Evolutionary conservation across 495 filamentous ascomycete genomes (phyloP), one percentile per base, ranked within the genome.

Genomic region (Lepraria neglecta): DNA sequence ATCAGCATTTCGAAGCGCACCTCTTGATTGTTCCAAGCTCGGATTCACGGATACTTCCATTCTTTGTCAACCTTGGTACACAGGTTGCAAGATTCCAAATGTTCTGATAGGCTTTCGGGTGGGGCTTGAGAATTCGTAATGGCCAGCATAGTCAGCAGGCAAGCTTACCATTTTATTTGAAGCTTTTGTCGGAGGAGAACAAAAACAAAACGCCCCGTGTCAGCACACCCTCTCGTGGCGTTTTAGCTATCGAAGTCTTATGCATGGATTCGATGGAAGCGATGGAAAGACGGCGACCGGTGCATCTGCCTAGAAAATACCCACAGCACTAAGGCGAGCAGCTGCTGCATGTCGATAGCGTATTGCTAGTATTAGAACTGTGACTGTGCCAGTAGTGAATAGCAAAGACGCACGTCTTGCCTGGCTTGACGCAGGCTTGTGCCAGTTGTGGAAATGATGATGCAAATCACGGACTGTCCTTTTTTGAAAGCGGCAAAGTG

Each of bases 391-490:
- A 38, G 35, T 38, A 38, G 35, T 38, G 35, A 54, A 38, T 35
- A 54, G 38, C 31, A 54, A 33, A 54, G 35, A 54, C 31, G 51
- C 51, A 54, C 31, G 31, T 54, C 51, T 54, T 54, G n/a, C 51
- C 51, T 0, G 30, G 17, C 19, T 14, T 24, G 51, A 28, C 30
- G 51, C 51, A 54, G n/a, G 15, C 51, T 35, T 54, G 11, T 38
- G 51, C 51, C 31, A 33, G 31, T 33, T 38, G 30, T 54, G 51
- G 51, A 54, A 54, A 54, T 54, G 51, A 38, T 54, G 51, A 54
- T 54, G 51, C 30, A 15, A 38, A 54, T 54, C 31, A 35, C 27
- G 14, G 48, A 30, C 30, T 33, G 51, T 35, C 51, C 9, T n/a
- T 54, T 30, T n/a, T 54, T 9, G 31, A 17, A 54, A 54, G 51